Evolutionary conservation across 2,329 filamentous ascomycete species (phyloP), one percentile per base, ranked within the genome.

Genomic region (Didymella pomorum): DNA sequence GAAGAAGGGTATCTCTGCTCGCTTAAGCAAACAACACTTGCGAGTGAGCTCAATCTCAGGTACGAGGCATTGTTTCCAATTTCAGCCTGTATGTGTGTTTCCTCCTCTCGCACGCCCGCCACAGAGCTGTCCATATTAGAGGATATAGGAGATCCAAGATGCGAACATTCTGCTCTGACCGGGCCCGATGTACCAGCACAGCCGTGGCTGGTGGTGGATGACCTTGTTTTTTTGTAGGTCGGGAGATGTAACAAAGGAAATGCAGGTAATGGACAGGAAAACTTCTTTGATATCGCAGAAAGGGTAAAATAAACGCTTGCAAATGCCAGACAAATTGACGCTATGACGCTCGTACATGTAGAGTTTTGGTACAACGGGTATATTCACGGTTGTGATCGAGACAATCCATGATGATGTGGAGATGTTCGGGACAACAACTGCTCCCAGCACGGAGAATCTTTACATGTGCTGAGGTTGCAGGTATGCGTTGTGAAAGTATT

Each of bases 311-410:
- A 57, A 67, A 72, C 72, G 73, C 72, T 76, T 66, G 71, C 63
- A 76, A 69, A 76, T 76, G 73, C 72, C 69, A 67, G 65, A 65
- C 60, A 71, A 65, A 68, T 66, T 68, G 73, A 75, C 68, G 74
- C 72, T 75, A 76, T 76, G 72, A 76, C 68, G 74, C 73, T 76
- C 72, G 70, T 73, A 74, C 70, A 76, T 63, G 64, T 55, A 67
- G 61, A 63, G 63, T 69, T 70, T 76, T 76, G 70, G 67, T 77
- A 76, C 73, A 76, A 72, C 67, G 71, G 65, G 58, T 59, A 61
- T 58, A 60, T 54, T 58, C 56, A 58, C 39, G 56, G 50, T 50
- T 54, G 56, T 54, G 21, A 35, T 51, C 51, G 47, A 53, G 55
- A 59, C 58, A 56, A 58, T 60, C 58, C 56, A 52, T 48, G 52